Conservation (phyloP, 306 rosid genomes). For the Cucurbita argyrosperma region DNA sequence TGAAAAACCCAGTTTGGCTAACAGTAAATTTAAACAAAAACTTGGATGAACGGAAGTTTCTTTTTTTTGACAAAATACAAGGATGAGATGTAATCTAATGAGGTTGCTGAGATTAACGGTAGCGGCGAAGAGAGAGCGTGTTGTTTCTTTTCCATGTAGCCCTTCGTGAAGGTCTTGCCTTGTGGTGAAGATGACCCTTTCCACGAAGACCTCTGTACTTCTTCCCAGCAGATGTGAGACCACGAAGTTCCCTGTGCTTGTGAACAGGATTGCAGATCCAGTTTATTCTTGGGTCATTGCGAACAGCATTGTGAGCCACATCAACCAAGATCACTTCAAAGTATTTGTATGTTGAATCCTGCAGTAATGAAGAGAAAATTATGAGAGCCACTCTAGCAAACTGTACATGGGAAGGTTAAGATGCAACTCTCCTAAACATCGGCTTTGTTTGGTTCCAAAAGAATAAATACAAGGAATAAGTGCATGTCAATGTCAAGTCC, state of each 20-base stretch:
- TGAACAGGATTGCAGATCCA: slow-evolving; percentile 78
- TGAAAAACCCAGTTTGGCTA: not conserved
- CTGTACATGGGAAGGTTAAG: not conserved
- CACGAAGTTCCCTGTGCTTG: slow-evolving; percentile 80
- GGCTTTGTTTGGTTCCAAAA: not conserved
- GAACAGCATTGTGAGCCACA: slow-evolving; percentile 55
- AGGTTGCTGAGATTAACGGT: slow-evolving; percentile 26
- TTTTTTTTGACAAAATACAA: not conserved
- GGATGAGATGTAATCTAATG: not conserved
- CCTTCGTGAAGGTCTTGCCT: slow-evolving; percentile 58
- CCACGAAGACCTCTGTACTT: slow-evolving; percentile 65
- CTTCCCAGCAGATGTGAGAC: slow-evolving; percentile 78
- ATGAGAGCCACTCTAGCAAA: not conserved
- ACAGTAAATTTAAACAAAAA: not conserved
- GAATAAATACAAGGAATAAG: not conserved
- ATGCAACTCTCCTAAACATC: not conserved
- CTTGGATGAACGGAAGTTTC: slow-evolving; percentile 1
- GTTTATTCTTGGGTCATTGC: slow-evolving; percentile 77
- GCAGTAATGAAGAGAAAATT: not conserved
- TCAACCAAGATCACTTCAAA: slow-evolving; percentile 66
- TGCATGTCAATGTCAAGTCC: not conserved
- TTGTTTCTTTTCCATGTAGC: slow-evolving; percentile 92
- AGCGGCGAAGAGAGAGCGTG: slow-evolving; percentile 69
- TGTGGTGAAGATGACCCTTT: slow-evolving; percentile 61
- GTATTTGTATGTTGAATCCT: slow-evolving; percentile 84